phyloP scores from a whole-genome alignment of 2,329 filamentous ascomycete species.

The Epichloe uncinata region DNA sequence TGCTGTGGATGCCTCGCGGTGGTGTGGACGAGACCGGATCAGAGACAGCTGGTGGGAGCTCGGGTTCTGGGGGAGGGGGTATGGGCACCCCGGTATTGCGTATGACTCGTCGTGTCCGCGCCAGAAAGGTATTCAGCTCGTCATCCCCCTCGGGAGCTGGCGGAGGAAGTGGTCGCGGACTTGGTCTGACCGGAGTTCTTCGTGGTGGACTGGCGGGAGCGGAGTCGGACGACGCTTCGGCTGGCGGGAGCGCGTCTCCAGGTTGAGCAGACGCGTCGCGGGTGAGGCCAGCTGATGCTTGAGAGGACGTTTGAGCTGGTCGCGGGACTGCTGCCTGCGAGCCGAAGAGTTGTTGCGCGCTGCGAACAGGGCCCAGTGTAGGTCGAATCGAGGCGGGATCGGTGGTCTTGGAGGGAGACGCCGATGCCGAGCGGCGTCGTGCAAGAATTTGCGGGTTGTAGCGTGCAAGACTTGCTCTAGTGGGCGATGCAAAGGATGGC shows the following conservation, averaged over 20 bases:
- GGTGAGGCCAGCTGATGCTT: constrained; percentile 1
- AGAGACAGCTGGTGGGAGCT: constrained; percentile 44
- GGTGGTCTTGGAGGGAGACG: constrained; percentile 16
- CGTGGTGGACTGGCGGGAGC: constrained; percentile 22
- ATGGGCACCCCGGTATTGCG: constrained; percentile 19
- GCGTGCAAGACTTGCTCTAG: constrained; percentile 47
- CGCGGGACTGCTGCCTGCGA: not conserved
- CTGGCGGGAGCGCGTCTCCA: constrained; percentile 7
- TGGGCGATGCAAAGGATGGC: constrained; percentile 54
- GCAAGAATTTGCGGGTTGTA: constrained; percentile 46
- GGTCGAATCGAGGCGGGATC: constrained; percentile 6
- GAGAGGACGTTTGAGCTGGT: not conserved
- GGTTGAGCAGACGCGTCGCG: constrained; percentile 12
- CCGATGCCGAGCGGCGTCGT: constrained; percentile 26
- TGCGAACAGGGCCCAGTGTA: not conserved
- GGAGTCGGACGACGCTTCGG: constrained; percentile 12
- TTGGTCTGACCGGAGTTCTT: constrained; percentile 29
- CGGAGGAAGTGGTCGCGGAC: constrained; percentile 33
- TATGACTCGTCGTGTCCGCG: constrained; percentile 15
- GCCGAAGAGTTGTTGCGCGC: not conserved
- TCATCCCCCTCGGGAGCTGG: constrained; percentile 21
- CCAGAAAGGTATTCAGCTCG: constrained; percentile 18
- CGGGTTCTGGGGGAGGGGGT: constrained; percentile 37
- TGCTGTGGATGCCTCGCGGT: constrained; percentile 46
- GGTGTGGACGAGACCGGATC: constrained; percentile 43